These are phyloP conservation scores for Eucalyptus sideroxylon DNA, from an alignment of 345 rosid genomes.

Conservation along the genomic window DNA sequence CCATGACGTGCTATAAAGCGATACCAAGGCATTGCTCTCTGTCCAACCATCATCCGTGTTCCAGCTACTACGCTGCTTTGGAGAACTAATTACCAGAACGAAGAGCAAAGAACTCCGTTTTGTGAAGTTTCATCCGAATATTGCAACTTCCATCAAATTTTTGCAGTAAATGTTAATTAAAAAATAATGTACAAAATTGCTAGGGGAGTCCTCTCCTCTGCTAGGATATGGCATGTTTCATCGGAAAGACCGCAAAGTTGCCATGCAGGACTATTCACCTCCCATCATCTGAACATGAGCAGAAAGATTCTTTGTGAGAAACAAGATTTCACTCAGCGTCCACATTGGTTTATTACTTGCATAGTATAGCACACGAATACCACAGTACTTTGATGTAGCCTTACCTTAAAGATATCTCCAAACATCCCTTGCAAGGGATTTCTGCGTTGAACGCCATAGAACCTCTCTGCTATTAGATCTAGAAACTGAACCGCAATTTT, in stretches of 20 bases:
- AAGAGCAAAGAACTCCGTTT: neutral
- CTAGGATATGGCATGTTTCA: neutral
- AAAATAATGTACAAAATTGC: neutral
- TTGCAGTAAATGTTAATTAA: neutral
- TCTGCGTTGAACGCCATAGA: slow-evolving; percentile 71
- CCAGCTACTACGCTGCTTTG: neutral
- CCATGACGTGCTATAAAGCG: neutral
- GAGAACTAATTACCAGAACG: neutral
- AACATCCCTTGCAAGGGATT: slow-evolving; percentile 84
- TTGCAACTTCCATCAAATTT: neutral
- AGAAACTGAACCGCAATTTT: slow-evolving; percentile 43
- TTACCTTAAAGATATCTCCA: slow-evolving; percentile 78
- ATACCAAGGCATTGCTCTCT: neutral
- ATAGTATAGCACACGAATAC: neutral
- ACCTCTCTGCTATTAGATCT: slow-evolving; percentile 74
- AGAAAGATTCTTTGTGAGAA: neutral
- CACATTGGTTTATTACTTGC: neutral
- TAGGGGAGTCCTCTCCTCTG: neutral
- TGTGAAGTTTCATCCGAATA: neutral
- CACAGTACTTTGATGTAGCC: neutral
- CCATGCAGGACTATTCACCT: neutral
- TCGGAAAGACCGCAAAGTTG: neutral
- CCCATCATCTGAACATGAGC: slow-evolving; percentile 19
- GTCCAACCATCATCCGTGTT: neutral
- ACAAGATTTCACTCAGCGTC: neutral